phyloP scores from a whole-genome alignment of 2,329 filamentous ascomycete species.

The Colletotrichum limetticola region DNA sequence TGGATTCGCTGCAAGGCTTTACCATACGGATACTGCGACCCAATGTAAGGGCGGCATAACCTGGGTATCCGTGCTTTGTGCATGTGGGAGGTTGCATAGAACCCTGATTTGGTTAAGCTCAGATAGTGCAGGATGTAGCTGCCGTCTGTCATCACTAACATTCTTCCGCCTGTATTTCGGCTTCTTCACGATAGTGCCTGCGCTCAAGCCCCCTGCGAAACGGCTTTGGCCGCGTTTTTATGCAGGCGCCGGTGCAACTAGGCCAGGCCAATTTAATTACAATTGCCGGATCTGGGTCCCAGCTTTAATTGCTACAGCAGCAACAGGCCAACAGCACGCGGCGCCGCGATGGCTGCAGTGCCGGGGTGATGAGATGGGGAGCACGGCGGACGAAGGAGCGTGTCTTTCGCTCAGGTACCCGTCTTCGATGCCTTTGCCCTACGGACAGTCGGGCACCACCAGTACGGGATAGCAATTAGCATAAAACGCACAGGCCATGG shows the following conservation, averaged over 20 bases:
- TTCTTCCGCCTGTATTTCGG: rapidly evolving
- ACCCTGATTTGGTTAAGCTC: not conserved
- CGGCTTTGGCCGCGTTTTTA: constrained; percentile 16
- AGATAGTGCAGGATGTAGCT: not conserved
- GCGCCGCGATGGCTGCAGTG: constrained; percentile 1
- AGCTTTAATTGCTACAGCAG: constrained; percentile 20
- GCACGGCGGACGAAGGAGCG: constrained; percentile 1
- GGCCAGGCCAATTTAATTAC: constrained; percentile 23
- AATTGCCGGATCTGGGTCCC: constrained; percentile 21
- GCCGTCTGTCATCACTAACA: constrained; percentile 25
- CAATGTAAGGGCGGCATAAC: constrained; percentile 9
- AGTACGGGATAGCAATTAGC: not conserved
- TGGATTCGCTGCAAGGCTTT: not conserved
- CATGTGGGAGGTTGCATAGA: constrained; percentile 4
- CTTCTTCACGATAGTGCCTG: not conserved
- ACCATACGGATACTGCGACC: not conserved
- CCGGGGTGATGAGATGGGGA: not conserved
- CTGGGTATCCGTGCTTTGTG: constrained; percentile 20
- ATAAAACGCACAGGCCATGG: not conserved
- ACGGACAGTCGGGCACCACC: not conserved
- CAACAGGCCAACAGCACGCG: constrained; percentile 17
- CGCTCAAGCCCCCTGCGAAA: not conserved
- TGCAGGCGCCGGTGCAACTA: not conserved
- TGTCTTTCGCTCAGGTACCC: not conserved
- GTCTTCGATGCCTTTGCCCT: not conserved